phyloP scores from a whole-genome alignment of 768 basidiomycete species.

The Amanita exitialis region DNA sequence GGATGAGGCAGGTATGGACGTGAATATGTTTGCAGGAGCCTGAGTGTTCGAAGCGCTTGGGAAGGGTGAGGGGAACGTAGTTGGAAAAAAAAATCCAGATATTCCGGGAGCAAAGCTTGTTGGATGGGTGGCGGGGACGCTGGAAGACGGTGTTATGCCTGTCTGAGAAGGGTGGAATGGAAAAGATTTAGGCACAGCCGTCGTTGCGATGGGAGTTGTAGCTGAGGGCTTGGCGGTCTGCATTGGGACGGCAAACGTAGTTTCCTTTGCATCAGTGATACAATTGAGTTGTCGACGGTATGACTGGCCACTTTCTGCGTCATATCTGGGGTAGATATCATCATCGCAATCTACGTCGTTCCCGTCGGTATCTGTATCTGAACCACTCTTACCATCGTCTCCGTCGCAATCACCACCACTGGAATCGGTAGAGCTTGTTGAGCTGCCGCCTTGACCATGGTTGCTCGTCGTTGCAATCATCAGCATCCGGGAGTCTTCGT shows the following conservation, averaged over 20 bases:
- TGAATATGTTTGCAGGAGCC: not conserved
- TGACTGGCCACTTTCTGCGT: not conserved
- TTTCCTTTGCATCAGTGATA: not conserved
- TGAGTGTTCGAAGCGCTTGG: not conserved
- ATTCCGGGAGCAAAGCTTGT: not conserved
- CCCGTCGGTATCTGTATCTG: conserved; percentile 2
- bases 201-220: not conserved
- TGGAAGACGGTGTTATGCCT: no score
- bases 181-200: no score
- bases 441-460: not conserved
- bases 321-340: conserved; percentile 3
- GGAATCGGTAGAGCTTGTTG: conserved; percentile 3
- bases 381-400: conserved; percentile 8
- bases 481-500: not conserved
- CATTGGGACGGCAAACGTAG: not conserved
- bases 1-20: not conserved
- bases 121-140: not conserved
- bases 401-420: not conserved
- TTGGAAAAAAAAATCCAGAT: not conserved
- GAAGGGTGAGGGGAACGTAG: not conserved
- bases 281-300: not conserved
- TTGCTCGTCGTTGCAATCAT: conserved; percentile 6
- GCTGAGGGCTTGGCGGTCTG: not conserved
- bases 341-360: conserved; percentile 9
- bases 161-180: no score